Evolutionary conservation across 2,329 filamentous ascomycete species (phyloP), one percentile per base, ranked within the genome.

Genomic region (Lojkania enalia): DNA sequence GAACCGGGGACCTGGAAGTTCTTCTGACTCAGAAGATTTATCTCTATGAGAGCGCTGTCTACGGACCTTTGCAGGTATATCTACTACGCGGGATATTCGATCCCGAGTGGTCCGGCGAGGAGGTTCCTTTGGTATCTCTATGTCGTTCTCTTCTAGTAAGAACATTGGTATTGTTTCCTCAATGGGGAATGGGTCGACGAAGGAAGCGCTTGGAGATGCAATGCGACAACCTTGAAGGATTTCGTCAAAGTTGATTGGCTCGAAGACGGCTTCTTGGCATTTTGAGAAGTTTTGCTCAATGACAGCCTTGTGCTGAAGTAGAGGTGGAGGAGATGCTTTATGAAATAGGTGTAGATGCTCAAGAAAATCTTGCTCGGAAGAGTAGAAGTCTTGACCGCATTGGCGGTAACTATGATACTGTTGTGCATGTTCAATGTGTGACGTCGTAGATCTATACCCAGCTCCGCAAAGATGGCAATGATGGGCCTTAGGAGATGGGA

Each of bases 211-310:
- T 4, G 60, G 54, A 11, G 62, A 53, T 35, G 41, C 42, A 9
- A 61, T 54, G 4, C 58, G 52, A 19, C 63, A 66, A 3, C 60
- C 61, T 33, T 61, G 60, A 49, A 63, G 55, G 25, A 61, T 58
- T 40, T 67, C 63, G 29, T 66, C 61, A 39, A 67, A 62, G 20
- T 63, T 55, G 3, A 69, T 53, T n/a, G 63, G 58, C 37, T 67
- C 65, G 21, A 69, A 69, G 1, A 63, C 64, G 15, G 62, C 61
- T 6, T 61, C 63, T 32, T 67, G 67, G 38, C 66, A 67, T 16
- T 64, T 58, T 39, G 65, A 65, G 39, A 63, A 69, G 20, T 60
- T 63, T 35, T 67, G 63, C 38, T 66, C 63, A n/a, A 69, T 55
- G 18, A 65, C 44, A 0, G 57, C 51, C 27, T 48, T 64, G 1